These are phyloP conservation scores for Prunus yedoensis DNA, from an alignment of 331 rosid species.

Conservation along the genomic window DNA sequence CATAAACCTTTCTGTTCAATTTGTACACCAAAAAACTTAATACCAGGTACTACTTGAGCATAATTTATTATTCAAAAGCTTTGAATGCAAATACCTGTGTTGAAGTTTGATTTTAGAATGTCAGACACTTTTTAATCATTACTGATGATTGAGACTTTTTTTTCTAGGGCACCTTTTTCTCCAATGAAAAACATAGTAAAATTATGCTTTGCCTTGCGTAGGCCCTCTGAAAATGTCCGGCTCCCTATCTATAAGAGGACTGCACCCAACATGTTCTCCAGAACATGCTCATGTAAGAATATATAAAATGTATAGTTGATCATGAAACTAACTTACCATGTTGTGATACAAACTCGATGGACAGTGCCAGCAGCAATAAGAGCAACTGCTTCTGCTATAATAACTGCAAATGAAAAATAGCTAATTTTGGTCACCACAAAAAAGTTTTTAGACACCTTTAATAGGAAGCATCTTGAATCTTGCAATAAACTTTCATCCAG, in stretches of 20 bases:
- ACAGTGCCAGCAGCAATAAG: constrained; percentile 60
- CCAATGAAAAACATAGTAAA: neutral
- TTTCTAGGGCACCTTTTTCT: neutral
- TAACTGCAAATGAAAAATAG: constrained; percentile 40
- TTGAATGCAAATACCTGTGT: neutral
- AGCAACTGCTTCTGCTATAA: constrained; percentile 75
- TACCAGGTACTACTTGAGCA: neutral
- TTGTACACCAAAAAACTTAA: neutral
- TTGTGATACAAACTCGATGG: constrained; percentile 76
- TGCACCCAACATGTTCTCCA: neutral
- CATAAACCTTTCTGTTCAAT: neutral
- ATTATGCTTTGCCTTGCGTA: neutral
- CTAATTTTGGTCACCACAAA: neutral
- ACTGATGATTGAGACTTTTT: neutral
- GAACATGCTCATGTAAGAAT: neutral
- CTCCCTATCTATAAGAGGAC: neutral
- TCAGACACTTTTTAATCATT: neutral
- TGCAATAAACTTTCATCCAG: neutral
- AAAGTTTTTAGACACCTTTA: neutral
- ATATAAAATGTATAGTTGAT: neutral
- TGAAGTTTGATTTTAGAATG: neutral
- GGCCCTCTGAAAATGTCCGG: neutral
- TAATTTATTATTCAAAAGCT: neutral
- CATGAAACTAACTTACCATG: constrained; percentile 38
- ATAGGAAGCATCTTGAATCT: neutral